A percentile compares a stretch with the other conserved stretches of the same genome.
Evolutionary conservation across 306 rosid species (phyloP).

Genomic region (Cucumis hystrix): DNA sequence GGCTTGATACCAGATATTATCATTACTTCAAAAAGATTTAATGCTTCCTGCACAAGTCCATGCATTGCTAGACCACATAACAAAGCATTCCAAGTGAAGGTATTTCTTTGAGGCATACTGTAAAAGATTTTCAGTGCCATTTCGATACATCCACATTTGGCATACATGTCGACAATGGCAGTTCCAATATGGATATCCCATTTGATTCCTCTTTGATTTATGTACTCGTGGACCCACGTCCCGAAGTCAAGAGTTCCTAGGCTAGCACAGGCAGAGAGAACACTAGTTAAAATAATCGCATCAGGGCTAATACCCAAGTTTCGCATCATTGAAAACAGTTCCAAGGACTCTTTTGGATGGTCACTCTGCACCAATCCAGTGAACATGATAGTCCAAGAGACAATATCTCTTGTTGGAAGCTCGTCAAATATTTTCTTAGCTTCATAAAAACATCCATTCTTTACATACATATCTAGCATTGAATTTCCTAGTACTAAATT

Average conservation of each 20-base stretch:
- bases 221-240: conserved; percentile 62
- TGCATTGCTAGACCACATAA: conserved; percentile 59
- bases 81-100: conserved; percentile 63
- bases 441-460: conserved; percentile 42
- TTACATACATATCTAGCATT: conserved; percentile 55
- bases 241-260: conserved; percentile 66
- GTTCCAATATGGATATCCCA: conserved; percentile 65
- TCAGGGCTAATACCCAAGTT: conserved; percentile 39
- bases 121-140: conserved; percentile 36
- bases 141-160: conserved; percentile 55
- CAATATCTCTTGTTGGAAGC: conserved; percentile 42
- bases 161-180: conserved; percentile 65
- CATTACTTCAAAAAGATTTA: conserved; percentile 41
- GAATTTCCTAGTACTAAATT: conserved; percentile 51
- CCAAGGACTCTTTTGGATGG: conserved; percentile 43
- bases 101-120: conserved; percentile 42
- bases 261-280: conserved; percentile 66
- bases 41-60: conserved; percentile 44
- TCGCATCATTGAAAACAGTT: conserved; percentile 46
- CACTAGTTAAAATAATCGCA: conserved; percentile 44
- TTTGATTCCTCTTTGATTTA: conserved; percentile 34
- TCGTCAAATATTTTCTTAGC: conserved; percentile 46
- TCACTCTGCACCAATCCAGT: conserved; percentile 59
- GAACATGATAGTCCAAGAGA: conserved; percentile 64
- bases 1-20: conserved; percentile 36